Conservation (phyloP, 805 yeast species). For the Cyberlindnera veronae region DNA sequence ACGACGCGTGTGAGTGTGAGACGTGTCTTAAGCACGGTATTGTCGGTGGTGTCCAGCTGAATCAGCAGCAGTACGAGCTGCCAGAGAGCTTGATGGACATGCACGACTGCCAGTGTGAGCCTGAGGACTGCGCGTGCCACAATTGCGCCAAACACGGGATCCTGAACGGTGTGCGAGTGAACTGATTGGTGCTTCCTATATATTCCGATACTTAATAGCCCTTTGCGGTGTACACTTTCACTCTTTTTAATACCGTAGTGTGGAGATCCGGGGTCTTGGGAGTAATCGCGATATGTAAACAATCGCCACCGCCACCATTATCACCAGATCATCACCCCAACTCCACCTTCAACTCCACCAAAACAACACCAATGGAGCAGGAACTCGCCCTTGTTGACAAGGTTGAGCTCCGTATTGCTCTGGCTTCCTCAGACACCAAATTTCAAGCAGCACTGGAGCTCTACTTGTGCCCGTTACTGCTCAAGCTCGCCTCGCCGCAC, state of each 20-base stretch:
- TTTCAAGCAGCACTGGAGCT: conserved; percentile 55
- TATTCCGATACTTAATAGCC: background rate
- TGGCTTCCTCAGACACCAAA: conserved; percentile 65
- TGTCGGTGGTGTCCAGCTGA: background rate
- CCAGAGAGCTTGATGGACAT: conserved; percentile 11
- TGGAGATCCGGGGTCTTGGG: too few relatives aligned
- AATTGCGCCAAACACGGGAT: conserved; percentile 23
- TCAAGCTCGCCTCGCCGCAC: conserved; percentile 74
- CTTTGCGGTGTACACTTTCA: too few relatives aligned
- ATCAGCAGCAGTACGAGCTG: background rate
- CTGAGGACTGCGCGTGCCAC: conserved; percentile 23
- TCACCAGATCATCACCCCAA: background rate
- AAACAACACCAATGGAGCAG: conserved; percentile 19
- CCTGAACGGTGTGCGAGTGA: conserved; percentile 18
- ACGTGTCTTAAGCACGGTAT: background rate
- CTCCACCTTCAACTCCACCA: background rate
- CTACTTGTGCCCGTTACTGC: conserved; percentile 72
- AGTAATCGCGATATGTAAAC: background rate
- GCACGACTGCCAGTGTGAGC: conserved; percentile 26
- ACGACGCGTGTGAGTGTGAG: conserved; percentile 5
- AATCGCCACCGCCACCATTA: conserved; percentile 11
- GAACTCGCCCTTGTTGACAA: conserved; percentile 65
- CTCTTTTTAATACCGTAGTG: too few relatives aligned
- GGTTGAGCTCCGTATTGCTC: conserved; percentile 78
- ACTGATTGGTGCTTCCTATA: too few relatives aligned